Base-by-base conservation (phyloP, 2,329 filamentous ascomycete genomes). In the Neofusicoccum umdonicola region DNA sequence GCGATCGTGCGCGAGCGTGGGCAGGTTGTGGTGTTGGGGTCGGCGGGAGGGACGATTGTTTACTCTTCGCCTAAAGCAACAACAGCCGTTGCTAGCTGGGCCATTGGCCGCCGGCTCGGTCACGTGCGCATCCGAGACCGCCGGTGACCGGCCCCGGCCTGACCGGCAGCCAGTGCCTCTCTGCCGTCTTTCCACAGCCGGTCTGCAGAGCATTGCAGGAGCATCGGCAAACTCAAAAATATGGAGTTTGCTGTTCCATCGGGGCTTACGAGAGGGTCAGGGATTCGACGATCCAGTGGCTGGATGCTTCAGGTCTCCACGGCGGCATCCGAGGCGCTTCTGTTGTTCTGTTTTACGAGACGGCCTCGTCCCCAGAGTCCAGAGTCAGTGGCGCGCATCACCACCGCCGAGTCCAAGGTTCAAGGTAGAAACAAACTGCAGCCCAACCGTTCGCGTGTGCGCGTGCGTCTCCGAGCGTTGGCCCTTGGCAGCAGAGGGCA, bases 1-100 rank as follows among this genome's bases (percentile, higher is more conserved):
- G 50, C 22, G 41, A 45, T 35, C 31, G 5, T 67, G 70, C n/a
- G 47, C 27, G 58, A 56, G 44, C 66, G 19, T 42, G 64, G 50
- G 27, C 4, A n/a, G 51, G 51, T 60, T 17, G 54, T 31, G 42
- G 37, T 56, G 48, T 34, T 62, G 34, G 17, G 44, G 12, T 62
- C 39, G 22, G 27, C 37, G 22, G 37, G 6, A 12, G 22, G 37
- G 6, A 12, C 34, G 35, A 42, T 63, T 63, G 61, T 63, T 63
- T 63, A 63, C 61, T 17, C 35, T 63, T 62, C 19, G 42, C 45
- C 45, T 47, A 50, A 41, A 44, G 37, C 35, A 51, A 62, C 47
- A 54, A 54, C 50, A 54, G 50, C 17, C 41, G 41, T 12, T 15
- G 41, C 13, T 44, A 4, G 11, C 41, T 15, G 13, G 41, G 41